phyloP scores from a whole-genome alignment of 208 protist species.

The Wallacemonas rigidus region DNA sequence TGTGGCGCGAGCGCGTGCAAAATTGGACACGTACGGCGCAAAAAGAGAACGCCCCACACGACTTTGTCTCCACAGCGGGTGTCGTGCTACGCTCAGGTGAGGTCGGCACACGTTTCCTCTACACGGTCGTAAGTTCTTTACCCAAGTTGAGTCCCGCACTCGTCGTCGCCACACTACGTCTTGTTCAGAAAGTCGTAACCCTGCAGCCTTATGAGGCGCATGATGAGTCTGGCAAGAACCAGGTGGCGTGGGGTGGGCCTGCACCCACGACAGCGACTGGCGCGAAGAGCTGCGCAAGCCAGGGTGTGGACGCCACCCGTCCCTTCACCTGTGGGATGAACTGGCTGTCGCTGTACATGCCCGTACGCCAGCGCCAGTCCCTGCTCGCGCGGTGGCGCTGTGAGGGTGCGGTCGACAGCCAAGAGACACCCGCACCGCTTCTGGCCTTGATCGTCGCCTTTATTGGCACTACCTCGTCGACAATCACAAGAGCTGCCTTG shows the following conservation, averaged over 20 bases:
- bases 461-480: constrained; percentile 23
- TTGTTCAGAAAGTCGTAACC: constrained; percentile 42
- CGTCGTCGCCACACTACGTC: constrained; percentile 23
- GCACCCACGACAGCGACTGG: no score
- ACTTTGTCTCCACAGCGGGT: constrained; percentile 30
- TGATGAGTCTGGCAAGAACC: constrained; percentile 26
- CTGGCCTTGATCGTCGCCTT: constrained; percentile 35
- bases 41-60: not conserved
- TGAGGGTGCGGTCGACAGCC: constrained; percentile 23
- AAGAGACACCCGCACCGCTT: constrained; percentile 38
- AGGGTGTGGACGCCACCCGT: no score
- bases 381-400: constrained; percentile 34
- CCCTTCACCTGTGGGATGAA: not conserved
- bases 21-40: not conserved
- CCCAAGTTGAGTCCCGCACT: constrained; percentile 24
- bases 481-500: constrained; percentile 30
- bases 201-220: constrained; percentile 29
- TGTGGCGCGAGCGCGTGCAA: not conserved
- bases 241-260: no score
- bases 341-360: constrained; percentile 27
- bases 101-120: constrained; percentile 36
- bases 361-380: constrained; percentile 30
- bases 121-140: constrained; percentile 29
- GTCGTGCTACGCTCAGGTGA: constrained; percentile 43
- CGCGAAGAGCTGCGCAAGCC: no score